A percentile compares a stretch with the other conserved stretches of the same genome.
These are phyloP conservation scores for Neckera pumila DNA, from an alignment of 225 moss, liverwort and hornwort species.

Conservation along the genomic window DNA sequence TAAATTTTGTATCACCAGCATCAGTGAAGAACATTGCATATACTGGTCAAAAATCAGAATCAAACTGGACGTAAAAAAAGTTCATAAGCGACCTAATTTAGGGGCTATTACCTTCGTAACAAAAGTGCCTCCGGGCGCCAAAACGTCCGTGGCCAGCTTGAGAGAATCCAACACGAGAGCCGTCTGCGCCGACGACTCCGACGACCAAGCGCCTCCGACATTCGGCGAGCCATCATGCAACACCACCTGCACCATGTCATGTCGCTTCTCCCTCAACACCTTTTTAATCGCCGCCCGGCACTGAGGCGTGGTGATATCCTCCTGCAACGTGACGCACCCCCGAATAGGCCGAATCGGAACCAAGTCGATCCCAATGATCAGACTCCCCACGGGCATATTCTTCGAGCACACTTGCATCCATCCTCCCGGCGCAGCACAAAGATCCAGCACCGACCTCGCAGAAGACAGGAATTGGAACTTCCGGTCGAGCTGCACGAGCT, in stretches of 20 bases:
- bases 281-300: slow-evolving; percentile 78
- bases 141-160: slow-evolving; percentile 74
- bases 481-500: slow-evolving; percentile 92
- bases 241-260: slow-evolving; percentile 87
- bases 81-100: neutral
- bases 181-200: slow-evolving; percentile 69
- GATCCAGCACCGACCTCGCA: slow-evolving; percentile 81
- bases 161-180: slow-evolving; percentile 88
- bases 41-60: neutral
- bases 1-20: neutral
- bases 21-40: neutral
- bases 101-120: slow-evolving; percentile 59
- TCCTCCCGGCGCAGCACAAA: slow-evolving; percentile 98
- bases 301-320: slow-evolving; percentile 87
- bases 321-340: slow-evolving; percentile 80
- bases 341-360: slow-evolving; percentile 95
- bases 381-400: slow-evolving; percentile 91
- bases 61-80: neutral
- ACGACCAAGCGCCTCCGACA: slow-evolving; percentile 91
- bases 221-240: slow-evolving; percentile 97
- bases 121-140: slow-evolving; percentile 85
- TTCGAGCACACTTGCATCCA: slow-evolving; percentile 98
- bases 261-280: slow-evolving; percentile 69
- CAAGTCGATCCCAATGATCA: slow-evolving; percentile 88
- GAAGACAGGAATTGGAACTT: slow-evolving; percentile 68